Percentiles rank a stretch among this genome's conserved stretches.
Evolutionary conservation across 805 yeast species (phyloP).

Genomic region (Hanseniaspora clermontiae): DNA sequence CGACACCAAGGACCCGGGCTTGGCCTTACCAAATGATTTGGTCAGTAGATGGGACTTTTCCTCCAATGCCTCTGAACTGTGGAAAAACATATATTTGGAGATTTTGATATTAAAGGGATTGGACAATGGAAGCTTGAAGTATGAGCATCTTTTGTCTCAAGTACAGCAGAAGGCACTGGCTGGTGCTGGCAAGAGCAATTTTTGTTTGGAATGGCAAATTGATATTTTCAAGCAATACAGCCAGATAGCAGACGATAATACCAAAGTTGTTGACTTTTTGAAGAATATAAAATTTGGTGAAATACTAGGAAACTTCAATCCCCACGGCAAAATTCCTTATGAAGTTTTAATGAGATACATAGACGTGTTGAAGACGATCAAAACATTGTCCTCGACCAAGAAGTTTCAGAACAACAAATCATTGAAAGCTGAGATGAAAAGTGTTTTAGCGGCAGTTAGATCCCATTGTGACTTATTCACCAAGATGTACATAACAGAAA

Average conservation of each 20-base stretch:
- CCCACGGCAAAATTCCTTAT: not conserved
- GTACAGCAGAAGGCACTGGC: not conserved
- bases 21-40: conserved; percentile 14
- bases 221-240: not conserved
- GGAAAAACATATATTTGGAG: not conserved
- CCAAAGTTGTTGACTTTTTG: not conserved
- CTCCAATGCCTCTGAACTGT: not conserved
- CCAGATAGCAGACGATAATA: not conserved
- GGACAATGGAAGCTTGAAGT: conserved; percentile 3
- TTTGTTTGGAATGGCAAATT: not conserved
- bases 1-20: conserved; percentile 25
- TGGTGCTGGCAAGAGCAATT: not conserved
- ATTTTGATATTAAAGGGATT: not conserved
- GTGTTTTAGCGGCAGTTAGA: not conserved
- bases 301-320: not conserved
- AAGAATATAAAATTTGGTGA: not conserved
- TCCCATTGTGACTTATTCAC: not conserved
- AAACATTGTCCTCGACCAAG: conserved; percentile 9
- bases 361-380: not conserved
- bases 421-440: not conserved
- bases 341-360: not conserved
- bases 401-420: conserved; percentile 5
- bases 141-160: not conserved
- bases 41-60: conserved; percentile 12
- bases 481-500: not conserved